Evolutionary conservation across 1,284 basidiomycete species (phyloP).

Genomic region (Fomitopsis palustris): DNA sequence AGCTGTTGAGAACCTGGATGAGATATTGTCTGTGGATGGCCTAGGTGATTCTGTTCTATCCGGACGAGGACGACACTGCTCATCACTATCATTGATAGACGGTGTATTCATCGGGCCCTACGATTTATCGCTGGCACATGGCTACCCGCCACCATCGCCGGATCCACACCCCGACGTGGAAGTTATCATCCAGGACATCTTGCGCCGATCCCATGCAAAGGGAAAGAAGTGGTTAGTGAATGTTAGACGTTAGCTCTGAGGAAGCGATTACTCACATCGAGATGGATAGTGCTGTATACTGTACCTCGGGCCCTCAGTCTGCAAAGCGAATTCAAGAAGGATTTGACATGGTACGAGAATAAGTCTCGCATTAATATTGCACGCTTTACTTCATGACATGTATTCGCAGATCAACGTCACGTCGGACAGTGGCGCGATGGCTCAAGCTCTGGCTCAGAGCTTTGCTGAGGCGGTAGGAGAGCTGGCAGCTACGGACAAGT

Average conservation of each 20-base stretch:
- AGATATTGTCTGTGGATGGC: slow-evolving; percentile 61
- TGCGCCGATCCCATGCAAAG: slow-evolving; percentile 47
- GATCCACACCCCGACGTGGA: slow-evolving; percentile 64
- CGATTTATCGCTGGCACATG: slow-evolving; percentile 59
- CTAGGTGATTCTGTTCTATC: slow-evolving; percentile 40
- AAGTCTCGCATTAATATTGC: background rate
- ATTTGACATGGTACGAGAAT: slow-evolving; percentile 36
- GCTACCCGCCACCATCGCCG: slow-evolving; percentile 55
- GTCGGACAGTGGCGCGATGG: slow-evolving; percentile 43
- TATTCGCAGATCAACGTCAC: slow-evolving; percentile 53
- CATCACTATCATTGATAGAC: slow-evolving; percentile 33
- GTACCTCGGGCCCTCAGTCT: slow-evolving; percentile 36
- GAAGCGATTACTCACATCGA: too few species aligned
- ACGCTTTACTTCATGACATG: slow-evolving; percentile 46
- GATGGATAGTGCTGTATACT: slow-evolving; percentile 26
- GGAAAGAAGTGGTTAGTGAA: slow-evolving; percentile 63
- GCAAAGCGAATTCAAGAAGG: slow-evolving; percentile 37
- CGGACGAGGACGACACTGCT: background rate
- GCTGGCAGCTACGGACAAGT: slow-evolving; percentile 4
- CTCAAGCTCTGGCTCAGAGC: slow-evolving; percentile 35
- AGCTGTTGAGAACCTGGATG: slow-evolving; percentile 55
- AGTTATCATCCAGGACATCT: slow-evolving; percentile 54
- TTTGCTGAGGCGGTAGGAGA: slow-evolving; percentile 28
- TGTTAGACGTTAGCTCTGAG: background rate
- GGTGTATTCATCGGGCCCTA: slow-evolving; percentile 67